phyloP scores from a whole-genome alignment of 2,329 filamentous ascomycete genomes.

The Talaromyces piceae region DNA sequence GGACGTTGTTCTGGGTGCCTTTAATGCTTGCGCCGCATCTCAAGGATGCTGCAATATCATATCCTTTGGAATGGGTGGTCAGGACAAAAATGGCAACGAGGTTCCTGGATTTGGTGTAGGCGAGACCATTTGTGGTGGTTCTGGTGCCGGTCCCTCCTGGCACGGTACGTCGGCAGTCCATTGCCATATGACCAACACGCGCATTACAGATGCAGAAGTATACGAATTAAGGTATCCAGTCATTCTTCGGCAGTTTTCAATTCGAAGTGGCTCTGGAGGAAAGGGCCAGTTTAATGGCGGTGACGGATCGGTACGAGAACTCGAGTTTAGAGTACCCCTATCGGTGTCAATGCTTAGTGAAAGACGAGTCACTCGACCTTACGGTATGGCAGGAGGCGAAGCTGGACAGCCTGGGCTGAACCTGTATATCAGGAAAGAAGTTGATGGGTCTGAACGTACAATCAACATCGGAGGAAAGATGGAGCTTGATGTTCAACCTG shows the following conservation, averaged over 20 bases:
- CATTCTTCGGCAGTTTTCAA: conserved; percentile 8
- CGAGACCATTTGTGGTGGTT: conserved; percentile 77
- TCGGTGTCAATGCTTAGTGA: conserved; percentile 17
- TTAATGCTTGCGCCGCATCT: conserved; percentile 67
- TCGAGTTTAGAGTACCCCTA: conserved; percentile 10
- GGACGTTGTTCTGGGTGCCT: conserved; percentile 74
- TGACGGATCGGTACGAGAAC: conserved; percentile 6
- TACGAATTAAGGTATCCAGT: conserved; percentile 7
- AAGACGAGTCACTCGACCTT: conserved; percentile 13
- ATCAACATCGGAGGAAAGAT: conserved; percentile 18
- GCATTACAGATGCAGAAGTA: conserved; percentile 63
- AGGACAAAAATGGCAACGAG: conserved; percentile 46
- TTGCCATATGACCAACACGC: conserved; percentile 81
- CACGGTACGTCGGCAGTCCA: conserved; percentile 70
- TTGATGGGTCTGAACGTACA: conserved; percentile 13
- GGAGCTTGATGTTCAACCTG: conserved; percentile 12
- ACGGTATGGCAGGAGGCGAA: conserved; percentile 8
- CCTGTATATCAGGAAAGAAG: conserved; percentile 7
- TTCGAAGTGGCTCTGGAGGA: conserved; percentile 8
- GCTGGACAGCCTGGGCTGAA: conserved; percentile 9
- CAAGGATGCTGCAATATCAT: conserved; percentile 81
- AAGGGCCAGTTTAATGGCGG: conserved; percentile 8
- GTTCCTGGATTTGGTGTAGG: conserved; percentile 76
- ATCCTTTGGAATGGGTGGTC: conserved; percentile 73
- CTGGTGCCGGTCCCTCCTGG: conserved; percentile 69